These are phyloP conservation scores for Yamadazyma akitaensis DNA, from an alignment of 805 yeast genomes.

Conservation along the genomic window DNA sequence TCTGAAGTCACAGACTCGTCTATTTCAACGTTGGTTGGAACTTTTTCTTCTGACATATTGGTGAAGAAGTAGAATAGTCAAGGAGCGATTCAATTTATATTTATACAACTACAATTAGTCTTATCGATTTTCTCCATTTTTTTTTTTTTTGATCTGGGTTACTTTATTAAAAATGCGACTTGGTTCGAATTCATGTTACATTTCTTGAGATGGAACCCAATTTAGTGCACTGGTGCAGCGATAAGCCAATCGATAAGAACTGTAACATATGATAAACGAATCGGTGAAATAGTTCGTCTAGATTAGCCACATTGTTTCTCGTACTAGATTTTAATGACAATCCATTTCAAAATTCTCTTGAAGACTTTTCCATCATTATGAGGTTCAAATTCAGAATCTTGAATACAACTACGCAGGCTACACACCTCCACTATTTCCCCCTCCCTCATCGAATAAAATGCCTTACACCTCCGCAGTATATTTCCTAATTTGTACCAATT, in stretches of 20 bases:
- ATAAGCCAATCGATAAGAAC: not conserved
- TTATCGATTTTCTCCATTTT: slow-evolving; percentile 1
- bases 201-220: not conserved
- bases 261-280: not conserved
- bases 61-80: not conserved
- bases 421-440: not conserved
- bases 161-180: slow-evolving; percentile 4
- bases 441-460: not conserved
- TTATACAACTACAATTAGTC: not conserved
- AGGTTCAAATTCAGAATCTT: too few species aligned
- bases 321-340: not conserved
- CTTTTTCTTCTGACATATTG: slow-evolving; percentile 7
- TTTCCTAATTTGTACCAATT: not conserved
- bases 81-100: not conserved
- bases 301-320: not conserved
- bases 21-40: slow-evolving; percentile 10
- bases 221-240: not conserved
- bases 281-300: not conserved
- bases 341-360: not conserved
- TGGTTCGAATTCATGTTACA: slow-evolving; percentile 4
- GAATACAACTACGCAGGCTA: not conserved
- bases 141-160: slow-evolving; percentile 2
- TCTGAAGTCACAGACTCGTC: slow-evolving; percentile 11
- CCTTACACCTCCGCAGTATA: slow-evolving; percentile 1
- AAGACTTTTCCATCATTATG: not conserved